Evolutionary conservation across 352 stramenopile genomes (phyloP).

Genomic region (Salisapilia sapeloensis): DNA sequence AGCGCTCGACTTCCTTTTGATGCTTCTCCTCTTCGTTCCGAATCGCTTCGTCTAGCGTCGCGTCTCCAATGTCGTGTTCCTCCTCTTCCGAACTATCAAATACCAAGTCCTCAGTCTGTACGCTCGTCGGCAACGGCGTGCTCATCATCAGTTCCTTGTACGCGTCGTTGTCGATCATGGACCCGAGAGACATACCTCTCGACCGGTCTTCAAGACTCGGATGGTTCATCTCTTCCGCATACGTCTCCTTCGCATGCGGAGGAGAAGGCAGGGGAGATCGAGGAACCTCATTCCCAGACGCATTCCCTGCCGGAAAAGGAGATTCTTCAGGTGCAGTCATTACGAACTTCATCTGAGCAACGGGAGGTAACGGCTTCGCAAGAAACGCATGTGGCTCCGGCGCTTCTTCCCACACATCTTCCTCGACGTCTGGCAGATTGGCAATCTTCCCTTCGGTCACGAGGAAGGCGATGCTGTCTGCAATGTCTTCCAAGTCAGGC

Average conservation of each 20-base stretch:
- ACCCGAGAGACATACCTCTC: constrained; percentile 44
- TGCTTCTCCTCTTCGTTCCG: constrained; percentile 70
- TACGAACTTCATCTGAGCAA: constrained; percentile 67
- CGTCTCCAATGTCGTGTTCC: constrained; percentile 12
- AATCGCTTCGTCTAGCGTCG: constrained; percentile 50
- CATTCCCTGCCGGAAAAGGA: too few relatives aligned
- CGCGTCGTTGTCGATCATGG: constrained; percentile 22
- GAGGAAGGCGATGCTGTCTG: constrained; percentile 84
- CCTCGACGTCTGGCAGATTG: constrained; percentile 53
- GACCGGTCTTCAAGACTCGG: constrained; percentile 24
- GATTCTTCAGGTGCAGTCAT: constrained; percentile 8
- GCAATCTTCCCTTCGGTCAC: constrained; percentile 77
- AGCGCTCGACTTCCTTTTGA: constrained; percentile 65
- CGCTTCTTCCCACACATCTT: constrained; percentile 78
- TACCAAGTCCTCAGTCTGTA: not conserved
- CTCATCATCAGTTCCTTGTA: too few relatives aligned
- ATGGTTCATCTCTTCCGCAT: constrained; percentile 10
- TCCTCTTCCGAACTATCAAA: not conserved
- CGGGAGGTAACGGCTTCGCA: constrained; percentile 53
- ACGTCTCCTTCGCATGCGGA: constrained; percentile 5
- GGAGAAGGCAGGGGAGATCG: constrained; percentile 2
- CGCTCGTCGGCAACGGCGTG: too few relatives aligned
- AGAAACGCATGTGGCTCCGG: constrained; percentile 71
- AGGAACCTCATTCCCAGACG: too few relatives aligned
- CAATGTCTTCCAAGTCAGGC: constrained; percentile 87